Evolutionary conservation across 139 green algal species (phyloP), one percentile per base, ranked within the genome.

Genomic region (Chlorella sp.): DNA sequence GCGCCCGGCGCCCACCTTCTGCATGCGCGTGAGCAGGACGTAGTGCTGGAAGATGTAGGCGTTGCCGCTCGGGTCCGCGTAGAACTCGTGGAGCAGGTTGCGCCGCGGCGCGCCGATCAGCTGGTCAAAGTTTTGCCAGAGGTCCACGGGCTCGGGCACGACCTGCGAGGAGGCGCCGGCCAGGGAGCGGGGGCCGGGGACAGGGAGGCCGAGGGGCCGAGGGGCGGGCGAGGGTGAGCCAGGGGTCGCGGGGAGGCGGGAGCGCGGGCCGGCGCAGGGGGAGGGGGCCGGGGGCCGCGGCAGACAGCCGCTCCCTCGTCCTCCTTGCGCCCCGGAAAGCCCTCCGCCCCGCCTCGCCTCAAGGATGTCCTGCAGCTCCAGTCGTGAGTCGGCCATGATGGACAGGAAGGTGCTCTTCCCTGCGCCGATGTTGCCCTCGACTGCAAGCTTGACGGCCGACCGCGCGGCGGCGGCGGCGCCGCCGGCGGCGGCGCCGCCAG

Each of bases 21-120:
- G 79, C 79, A 95, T 83, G 27, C 93, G 83, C 2, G 94, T 98
- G 63, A 98, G 69, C 73, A 99, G 97, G 6, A 98, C 95, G 68
- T 97, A 99, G 84, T 97, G 96, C 81, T 99, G 96, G 80, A 99
- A 99, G 45, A 91, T 95, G 84, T 98, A 99, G 1, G 95, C 95
- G 77, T 94, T 96, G 58, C 91, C 84, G 35, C 90, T 8, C 2
- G 92, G 94, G 35, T 97, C 78, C 15, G 86, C 77, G 86, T 99
- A 99, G 68, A 99, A 99, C 51, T 86, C 80, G 19, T 97, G 84
- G 66, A 99, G 83, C 51, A 99, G 76, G 85, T 99, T 98, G 65
- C 89, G 70, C 9, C 25, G 55, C 17, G 53, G 67, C 51, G 41
- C 27, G 27, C 8, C n/a, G 19, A 31, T 11, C 56, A 63, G n/a